Evolutionary conservation across 2,329 filamentous ascomycete genomes (phyloP).

Genomic region (Dactylellina haptotyla): DNA sequence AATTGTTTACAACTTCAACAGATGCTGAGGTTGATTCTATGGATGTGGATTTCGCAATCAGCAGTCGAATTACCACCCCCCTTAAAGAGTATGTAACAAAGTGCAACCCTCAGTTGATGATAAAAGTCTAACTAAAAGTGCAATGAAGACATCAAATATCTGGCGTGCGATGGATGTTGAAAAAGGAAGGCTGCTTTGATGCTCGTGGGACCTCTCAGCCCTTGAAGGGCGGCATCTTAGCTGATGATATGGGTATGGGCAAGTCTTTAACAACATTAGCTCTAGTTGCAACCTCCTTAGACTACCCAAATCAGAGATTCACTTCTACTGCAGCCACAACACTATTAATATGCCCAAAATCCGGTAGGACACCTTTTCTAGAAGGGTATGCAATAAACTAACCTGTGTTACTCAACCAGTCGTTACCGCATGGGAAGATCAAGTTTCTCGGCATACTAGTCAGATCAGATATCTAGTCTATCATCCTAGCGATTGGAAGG

Average conservation of each 20-base stretch:
- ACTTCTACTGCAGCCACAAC: slow-evolving; percentile 46
- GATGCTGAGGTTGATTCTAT: not conserved
- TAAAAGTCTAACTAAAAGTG: not conserved
- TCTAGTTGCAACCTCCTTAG: slow-evolving; percentile 55
- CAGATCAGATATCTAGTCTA: not conserved
- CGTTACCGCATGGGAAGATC: not conserved
- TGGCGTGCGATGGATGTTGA: slow-evolving; percentile 11
- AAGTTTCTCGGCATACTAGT: not conserved
- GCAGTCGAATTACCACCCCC: not conserved
- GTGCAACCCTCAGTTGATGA: not conserved
- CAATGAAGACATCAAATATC: slow-evolving; percentile 6
- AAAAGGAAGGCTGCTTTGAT: not conserved
- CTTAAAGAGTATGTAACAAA: slow-evolving; percentile 1
- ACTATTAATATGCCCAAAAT: not conserved
- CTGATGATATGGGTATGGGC: slow-evolving; percentile 62
- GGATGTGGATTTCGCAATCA: slow-evolving; percentile 2
- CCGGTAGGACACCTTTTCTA: not conserved
- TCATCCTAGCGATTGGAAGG: not conserved
- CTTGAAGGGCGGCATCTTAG: slow-evolving; percentile 59
- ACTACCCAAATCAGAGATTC: not conserved
- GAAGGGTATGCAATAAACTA: not conserved
- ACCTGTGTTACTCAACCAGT: not conserved
- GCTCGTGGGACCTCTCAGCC: no score
- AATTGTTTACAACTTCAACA: slow-evolving; percentile 3
- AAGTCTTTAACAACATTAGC: slow-evolving; percentile 60